phyloP scores from a whole-genome alignment of 2,329 filamentous ascomycete species.

The Boeremia lycopersici region DNA sequence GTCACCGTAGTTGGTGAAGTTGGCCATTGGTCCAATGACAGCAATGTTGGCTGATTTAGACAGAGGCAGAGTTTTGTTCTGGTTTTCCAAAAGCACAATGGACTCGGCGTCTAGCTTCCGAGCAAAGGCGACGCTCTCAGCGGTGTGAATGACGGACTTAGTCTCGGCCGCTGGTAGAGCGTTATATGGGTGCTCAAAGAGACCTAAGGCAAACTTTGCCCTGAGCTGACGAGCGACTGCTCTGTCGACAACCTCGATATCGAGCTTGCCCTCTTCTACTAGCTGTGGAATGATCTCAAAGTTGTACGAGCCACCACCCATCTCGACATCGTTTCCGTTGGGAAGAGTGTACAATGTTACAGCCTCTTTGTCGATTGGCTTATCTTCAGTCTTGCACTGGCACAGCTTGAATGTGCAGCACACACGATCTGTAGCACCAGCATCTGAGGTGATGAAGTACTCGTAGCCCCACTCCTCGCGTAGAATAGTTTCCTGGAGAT shows the following conservation, averaged over 20 bases:
- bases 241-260: conserved; percentile 64
- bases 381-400: conserved; percentile 45
- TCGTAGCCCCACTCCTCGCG: conserved; percentile 75
- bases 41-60: conserved; percentile 71
- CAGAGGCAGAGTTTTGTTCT: conserved; percentile 66
- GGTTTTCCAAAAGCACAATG: conserved; percentile 76
- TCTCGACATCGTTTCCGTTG: conserved; percentile 75
- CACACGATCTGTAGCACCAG: conserved; percentile 72
- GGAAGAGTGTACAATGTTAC: conserved; percentile 68
- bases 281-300: conserved; percentile 69
- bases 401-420: conserved; percentile 70
- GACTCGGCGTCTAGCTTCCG: conserved; percentile 70
- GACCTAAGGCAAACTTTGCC: conserved; percentile 71
- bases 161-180: conserved; percentile 63
- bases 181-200: conserved; percentile 73
- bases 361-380: conserved; percentile 68
- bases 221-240: conserved; percentile 70
- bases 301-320: conserved; percentile 77
- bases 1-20: conserved; percentile 66
- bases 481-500: conserved; percentile 69
- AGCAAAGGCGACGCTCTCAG: conserved; percentile 64
- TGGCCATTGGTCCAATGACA: conserved; percentile 76
- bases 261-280: conserved; percentile 65
- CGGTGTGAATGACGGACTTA: conserved; percentile 65
- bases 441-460: conserved; percentile 70